Base-by-base conservation (phyloP, 331 rosid species). In the Malus hybrid region DNA sequence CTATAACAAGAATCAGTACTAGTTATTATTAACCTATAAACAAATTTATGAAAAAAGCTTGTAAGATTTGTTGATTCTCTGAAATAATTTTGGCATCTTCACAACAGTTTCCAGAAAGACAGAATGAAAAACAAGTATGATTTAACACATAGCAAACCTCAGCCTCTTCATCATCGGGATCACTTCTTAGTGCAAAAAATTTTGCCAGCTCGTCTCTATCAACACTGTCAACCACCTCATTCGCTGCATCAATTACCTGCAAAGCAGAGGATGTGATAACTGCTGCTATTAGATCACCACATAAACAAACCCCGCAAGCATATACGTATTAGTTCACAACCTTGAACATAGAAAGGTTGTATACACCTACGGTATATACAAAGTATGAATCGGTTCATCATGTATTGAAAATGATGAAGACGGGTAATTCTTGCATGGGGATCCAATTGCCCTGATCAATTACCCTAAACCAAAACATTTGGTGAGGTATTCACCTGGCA, bases 131-230 rank as follows among this genome's bases (percentile, higher is more conserved):
- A 4, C 4, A 34, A 29, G 34, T 61, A 24, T 48, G 32, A 24
- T 22, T 24, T 54, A 14, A 44, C 65, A 76, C 11, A 72, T 5
- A 46, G 13, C 74, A 69, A 33, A 93, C 98, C 95, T 94, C 96
- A 27, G 85, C 86, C 59, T 90, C 97, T 72, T 91, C 98, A 55
- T 93, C 96, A 71, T 93, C 98, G 0, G 90, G 91, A 62, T 93
- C 98, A 82, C 73, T 80, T 85, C 85, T 90, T 32, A 86, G 79
- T 5, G 90, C 85, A 72, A 87, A 82, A 73, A 55, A 82, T 68
- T 80, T 90, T 14, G 90, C 89, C 22, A 93, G 77, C 87, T 89
- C 93, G 10, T 93, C 98, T 84, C 22, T 85, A 82, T 90, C 84
- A 66, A 90, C 80, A 73, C 93, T 93, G 74, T 80, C 84, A 72